Base-by-base conservation (phyloP, 176 grass and related monocot genomes). In the Avena sativa region DNA sequence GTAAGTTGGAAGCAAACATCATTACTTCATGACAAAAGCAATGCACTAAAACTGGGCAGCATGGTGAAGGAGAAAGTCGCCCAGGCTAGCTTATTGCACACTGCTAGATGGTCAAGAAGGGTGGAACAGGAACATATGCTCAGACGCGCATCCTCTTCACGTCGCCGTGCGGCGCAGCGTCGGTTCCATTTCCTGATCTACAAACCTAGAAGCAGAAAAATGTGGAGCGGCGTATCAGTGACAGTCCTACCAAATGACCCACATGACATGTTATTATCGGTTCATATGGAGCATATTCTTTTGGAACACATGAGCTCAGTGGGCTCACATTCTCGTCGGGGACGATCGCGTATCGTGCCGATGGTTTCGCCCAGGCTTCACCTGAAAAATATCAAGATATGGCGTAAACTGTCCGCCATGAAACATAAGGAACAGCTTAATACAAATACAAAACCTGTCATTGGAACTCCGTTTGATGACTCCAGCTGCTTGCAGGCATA, bases 291-390 rank as follows among this genome's bases (percentile, higher is more conserved):
- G 12, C 14, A 5, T 71, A 23, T 32, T 48, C 13, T 79, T 58
- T 76, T 23, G 23, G 34, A 72, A 86, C 19, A 15, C 59, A 83
- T 13, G 48, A 49, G 68, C 89, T n/a, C n/a, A n/a, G n/a, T n/a
- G n/a, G 57, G 68, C 89, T 96, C 44, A 96, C 94, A 74, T 85
- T 93, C 80, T 96, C 91, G 55, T 93, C 82, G 62, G 91, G 94
- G 71, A 96, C 94, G 51, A 96, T 90, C 16, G 94, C 94, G 10
- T 93, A 96, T 86, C 94, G 87, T 87, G 88, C 85, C 0, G 87
- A 93, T 68, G 94, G 94, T 1, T 89, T 86, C 55, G 93, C 87
- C 91, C 91, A 93, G 71, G 90, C 65, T 79, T 90, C 90, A 44
- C 79, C 94, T 96, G 87, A 86, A 89, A 89, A 92, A 74, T 19